Evolutionary conservation across 305 asterid species (phyloP).

Genomic region (Ajuga reptans): DNA sequence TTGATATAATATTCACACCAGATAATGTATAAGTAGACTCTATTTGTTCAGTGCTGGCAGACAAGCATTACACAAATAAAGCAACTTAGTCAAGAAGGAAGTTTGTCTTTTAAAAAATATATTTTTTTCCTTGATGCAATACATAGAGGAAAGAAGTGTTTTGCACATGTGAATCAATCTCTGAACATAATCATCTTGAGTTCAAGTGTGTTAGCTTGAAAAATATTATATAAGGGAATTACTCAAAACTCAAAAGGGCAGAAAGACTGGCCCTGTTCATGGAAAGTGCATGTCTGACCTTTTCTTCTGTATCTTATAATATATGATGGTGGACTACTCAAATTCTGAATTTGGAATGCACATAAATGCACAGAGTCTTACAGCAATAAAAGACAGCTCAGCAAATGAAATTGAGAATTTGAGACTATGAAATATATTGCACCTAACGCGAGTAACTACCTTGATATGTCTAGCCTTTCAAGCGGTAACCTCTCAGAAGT

Average conservation of each 20-base stretch:
- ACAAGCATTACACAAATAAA: constrained; percentile 1
- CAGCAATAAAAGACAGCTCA: background rate
- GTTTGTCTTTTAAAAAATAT: background rate
- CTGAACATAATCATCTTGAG: background rate
- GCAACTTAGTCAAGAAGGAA: constrained; percentile 9
- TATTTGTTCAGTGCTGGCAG: constrained; percentile 11
- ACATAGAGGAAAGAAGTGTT: background rate
- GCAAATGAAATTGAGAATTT: constrained; percentile 5
- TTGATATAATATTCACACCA: constrained; percentile 16
- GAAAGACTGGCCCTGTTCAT: background rate
- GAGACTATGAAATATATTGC: background rate
- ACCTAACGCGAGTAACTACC: constrained; percentile 21
- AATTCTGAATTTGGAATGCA: background rate
- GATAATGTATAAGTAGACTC: constrained; percentile 7
- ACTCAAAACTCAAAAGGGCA: background rate
- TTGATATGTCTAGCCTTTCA: constrained; percentile 24
- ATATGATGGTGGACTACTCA: background rate
- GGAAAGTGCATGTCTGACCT: background rate
- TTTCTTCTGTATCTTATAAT: background rate
- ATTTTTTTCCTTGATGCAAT: background rate
- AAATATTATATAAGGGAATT: background rate
- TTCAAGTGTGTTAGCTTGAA: background rate
- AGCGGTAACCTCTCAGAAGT: constrained; percentile 27
- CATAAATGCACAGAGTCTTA: background rate
- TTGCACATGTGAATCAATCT: background rate